phyloP scores from a whole-genome alignment of 805 yeast genomes.

The Metschnikowia bowlesiae region DNA sequence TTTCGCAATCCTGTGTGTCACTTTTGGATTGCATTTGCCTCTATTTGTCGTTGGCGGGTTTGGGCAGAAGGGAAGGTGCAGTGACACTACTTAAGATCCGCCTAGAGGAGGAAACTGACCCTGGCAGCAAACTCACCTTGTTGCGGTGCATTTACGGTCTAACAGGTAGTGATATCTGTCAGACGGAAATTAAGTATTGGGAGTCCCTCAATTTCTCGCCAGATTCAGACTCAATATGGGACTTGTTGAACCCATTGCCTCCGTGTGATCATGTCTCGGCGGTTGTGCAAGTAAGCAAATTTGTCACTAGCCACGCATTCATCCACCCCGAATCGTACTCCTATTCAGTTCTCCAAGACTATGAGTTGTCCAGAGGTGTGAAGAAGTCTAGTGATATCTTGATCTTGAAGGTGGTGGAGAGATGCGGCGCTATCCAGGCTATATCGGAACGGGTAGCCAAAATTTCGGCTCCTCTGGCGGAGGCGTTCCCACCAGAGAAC shows the following conservation, averaged over 20 bases:
- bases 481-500: neutral
- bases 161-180: neutral
- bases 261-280: neutral
- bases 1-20: slow-evolving; percentile 3
- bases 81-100: slow-evolving; percentile 7
- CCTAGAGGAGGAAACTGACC: slow-evolving; percentile 4
- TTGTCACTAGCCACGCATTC: slow-evolving; percentile 2
- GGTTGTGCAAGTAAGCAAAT: neutral
- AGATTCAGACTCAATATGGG: neutral
- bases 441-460: neutral
- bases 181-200: slow-evolving; percentile 9
- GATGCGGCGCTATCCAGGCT: neutral
- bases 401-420: neutral
- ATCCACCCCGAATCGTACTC: slow-evolving; percentile 5
- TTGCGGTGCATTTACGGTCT: slow-evolving; percentile 7
- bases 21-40: slow-evolving; percentile 6
- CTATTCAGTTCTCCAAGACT: slow-evolving; percentile 1
- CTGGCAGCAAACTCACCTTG: slow-evolving; percentile 2
- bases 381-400: neutral
- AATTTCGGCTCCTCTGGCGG: neutral
- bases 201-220: slow-evolving; percentile 1
- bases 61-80: slow-evolving; percentile 11
- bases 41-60: slow-evolving; percentile 7
- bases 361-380: neutral
- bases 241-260: neutral